phyloP scores from a whole-genome alignment of 495 filamentous ascomycete species.

The Aspergillus coremiiformis region DNA sequence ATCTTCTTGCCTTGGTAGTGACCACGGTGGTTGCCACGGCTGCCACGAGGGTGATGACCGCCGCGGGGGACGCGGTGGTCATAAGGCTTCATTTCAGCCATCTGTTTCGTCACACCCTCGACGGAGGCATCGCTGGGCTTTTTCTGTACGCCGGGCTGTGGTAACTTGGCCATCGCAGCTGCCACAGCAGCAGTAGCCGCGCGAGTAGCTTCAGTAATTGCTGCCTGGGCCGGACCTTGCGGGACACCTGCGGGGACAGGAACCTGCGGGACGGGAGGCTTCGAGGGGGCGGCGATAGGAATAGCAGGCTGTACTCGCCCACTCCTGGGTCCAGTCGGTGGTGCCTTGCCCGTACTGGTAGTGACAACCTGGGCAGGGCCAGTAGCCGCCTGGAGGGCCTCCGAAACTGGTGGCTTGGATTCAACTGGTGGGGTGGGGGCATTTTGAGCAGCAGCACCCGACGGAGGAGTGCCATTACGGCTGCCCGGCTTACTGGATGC shows the following conservation, averaged over 20 bases:
- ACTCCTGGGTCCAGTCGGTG: slow-evolving; percentile 58
- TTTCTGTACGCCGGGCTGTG: slow-evolving; percentile 41
- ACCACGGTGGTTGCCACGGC: slow-evolving; percentile 47
- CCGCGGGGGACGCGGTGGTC: slow-evolving; percentile 44
- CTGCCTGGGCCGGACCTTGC: slow-evolving; percentile 27
- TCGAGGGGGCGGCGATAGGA: slow-evolving; percentile 41
- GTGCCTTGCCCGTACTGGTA: slow-evolving; percentile 25
- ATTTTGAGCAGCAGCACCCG: slow-evolving; percentile 23
- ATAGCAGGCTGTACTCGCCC: slow-evolving; percentile 69
- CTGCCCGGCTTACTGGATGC: slow-evolving; percentile 28
- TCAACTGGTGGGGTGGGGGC: slow-evolving; percentile 54
- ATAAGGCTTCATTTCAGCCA: slow-evolving; percentile 78
- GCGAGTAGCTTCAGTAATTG: slow-evolving; percentile 65
- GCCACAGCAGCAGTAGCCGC: slow-evolving; percentile 82
- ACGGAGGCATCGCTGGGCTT: slow-evolving; percentile 47
- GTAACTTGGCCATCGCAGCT: slow-evolving; percentile 79
- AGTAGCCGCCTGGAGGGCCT: slow-evolving; percentile 45
- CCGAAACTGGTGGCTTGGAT: slow-evolving; percentile 54
- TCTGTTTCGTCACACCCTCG: slow-evolving; percentile 74
- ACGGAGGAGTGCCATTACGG: slow-evolving; percentile 31
- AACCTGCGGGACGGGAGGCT: slow-evolving; percentile 34
- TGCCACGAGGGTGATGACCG: slow-evolving; percentile 44
- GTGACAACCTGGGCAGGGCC: slow-evolving; percentile 39
- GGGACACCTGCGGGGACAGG: slow-evolving; percentile 27
- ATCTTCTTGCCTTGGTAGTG: slow-evolving; percentile 57